phyloP scores from a whole-genome alignment of 1,284 basidiomycete species.

The Afroboletus lepidellus region DNA sequence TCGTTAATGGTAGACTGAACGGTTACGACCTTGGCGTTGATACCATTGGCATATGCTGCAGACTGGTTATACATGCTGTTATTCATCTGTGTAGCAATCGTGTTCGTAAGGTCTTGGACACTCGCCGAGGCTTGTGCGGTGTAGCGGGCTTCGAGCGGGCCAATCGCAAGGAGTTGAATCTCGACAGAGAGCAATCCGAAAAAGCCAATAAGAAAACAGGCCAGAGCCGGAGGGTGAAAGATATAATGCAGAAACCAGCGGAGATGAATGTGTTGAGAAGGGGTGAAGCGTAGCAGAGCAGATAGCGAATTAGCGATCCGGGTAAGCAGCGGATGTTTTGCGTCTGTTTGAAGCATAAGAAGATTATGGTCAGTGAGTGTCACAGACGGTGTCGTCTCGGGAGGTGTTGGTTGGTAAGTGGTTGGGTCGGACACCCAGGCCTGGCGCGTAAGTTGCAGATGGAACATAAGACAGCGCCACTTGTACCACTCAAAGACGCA shows the following conservation, averaged over 20 bases:
- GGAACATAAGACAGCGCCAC: conserved; percentile 64
- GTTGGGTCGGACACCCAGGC: conserved; percentile 75
- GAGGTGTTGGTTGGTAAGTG: conserved; percentile 40
- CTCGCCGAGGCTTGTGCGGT: conserved; percentile 56
- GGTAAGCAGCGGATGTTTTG: conserved; percentile 68
- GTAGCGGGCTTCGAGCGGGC: conserved; percentile 67
- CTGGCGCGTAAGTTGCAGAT: conserved; percentile 67
- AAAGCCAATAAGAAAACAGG: conserved; percentile 86
- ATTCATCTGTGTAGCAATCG: conserved; percentile 79
- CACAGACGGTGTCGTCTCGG: conserved; percentile 47
- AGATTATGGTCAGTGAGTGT: conserved; percentile 72
- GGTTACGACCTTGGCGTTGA: conserved; percentile 69
- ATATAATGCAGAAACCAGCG: conserved; percentile 88
- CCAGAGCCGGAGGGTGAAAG: conserved; percentile 86
- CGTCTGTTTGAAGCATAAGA: conserved; percentile 65
- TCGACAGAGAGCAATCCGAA: conserved; percentile 89
- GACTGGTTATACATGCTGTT: conserved; percentile 79
- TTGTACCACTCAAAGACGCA: conserved; percentile 78
- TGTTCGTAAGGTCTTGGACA: conserved; percentile 64
- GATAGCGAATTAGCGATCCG: conserved; percentile 59
- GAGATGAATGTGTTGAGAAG: conserved; percentile 61
- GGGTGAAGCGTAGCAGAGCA: conserved; percentile 48
- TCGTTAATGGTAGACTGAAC: conserved; percentile 80
- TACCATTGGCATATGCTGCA: conserved; percentile 65
- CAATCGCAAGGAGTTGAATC: conserved; percentile 78